These are phyloP conservation scores for Monosporascus sp. DNA, from an alignment of 2,329 filamentous ascomycete species.

Conservation along the genomic window DNA sequence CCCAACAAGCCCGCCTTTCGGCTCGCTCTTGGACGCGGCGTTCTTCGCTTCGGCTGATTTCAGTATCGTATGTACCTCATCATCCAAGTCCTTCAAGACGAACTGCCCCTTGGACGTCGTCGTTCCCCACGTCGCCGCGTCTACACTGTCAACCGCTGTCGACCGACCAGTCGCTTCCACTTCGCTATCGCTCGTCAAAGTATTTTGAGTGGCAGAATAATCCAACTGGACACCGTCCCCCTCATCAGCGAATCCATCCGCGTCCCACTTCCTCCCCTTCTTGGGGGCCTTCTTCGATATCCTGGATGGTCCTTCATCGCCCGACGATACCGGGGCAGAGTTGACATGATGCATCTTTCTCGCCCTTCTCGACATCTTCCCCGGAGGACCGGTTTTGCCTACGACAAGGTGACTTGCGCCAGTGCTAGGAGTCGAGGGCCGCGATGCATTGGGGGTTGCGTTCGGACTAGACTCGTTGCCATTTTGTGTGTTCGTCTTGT, in stretches of 20 bases:
- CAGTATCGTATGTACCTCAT: constrained; percentile 88
- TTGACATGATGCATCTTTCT: constrained; percentile 64
- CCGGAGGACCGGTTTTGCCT: constrained; percentile 67
- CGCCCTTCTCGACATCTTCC: constrained; percentile 74
- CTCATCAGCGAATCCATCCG: constrained; percentile 80
- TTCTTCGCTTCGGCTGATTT: constrained; percentile 69
- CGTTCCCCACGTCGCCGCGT: constrained; percentile 77
- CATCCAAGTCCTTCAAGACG: constrained; percentile 85
- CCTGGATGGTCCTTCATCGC: constrained; percentile 66
- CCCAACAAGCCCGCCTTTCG: constrained; percentile 63
- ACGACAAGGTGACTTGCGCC: constrained; percentile 59
- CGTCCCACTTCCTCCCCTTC: constrained; percentile 88
- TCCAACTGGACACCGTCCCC: constrained; percentile 76
- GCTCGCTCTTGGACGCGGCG: constrained; percentile 36
- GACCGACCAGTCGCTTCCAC: constrained; percentile 44
- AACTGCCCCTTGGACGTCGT: constrained; percentile 87
- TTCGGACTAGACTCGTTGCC: constrained; percentile 62
- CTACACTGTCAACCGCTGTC: constrained; percentile 65
- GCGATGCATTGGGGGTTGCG: constrained; percentile 68
- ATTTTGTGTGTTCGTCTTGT: constrained; percentile 33
- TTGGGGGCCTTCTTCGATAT: constrained; percentile 64
- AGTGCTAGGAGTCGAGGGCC: constrained; percentile 67
- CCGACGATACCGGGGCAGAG: constrained; percentile 67
- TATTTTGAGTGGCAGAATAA: constrained; percentile 66
- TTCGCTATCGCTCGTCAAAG: constrained; percentile 48